phyloP scores from a whole-genome alignment of 306 rosid genomes.

The Crataegus laevigata region DNA sequence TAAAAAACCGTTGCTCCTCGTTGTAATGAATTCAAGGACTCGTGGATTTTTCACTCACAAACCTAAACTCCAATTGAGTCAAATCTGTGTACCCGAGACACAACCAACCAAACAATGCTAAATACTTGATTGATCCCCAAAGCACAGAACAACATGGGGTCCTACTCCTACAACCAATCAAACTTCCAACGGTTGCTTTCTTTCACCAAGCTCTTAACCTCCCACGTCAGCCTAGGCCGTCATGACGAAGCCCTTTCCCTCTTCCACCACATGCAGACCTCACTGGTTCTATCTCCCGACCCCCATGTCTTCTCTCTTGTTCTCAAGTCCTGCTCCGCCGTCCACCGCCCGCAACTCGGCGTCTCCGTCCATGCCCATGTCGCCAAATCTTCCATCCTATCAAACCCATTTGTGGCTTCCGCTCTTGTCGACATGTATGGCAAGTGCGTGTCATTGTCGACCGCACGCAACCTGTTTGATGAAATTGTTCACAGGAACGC shows the following conservation, averaged over 20 bases:
- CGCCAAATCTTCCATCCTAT: conserved; percentile 39
- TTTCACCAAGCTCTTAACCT: conserved; percentile 44
- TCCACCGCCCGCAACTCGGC: conserved; percentile 43
- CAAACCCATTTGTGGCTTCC: conserved; percentile 44
- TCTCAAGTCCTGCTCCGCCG: conserved; percentile 69
- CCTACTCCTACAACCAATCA: conserved; percentile 24
- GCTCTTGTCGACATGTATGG: conserved; percentile 61
- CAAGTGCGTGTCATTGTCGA: conserved; percentile 31
- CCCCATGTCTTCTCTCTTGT: conserved; percentile 72
- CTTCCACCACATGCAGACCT: conserved; percentile 58
- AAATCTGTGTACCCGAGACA: no score
- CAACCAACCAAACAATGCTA: neutral
- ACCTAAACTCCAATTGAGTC: no score
- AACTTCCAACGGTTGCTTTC: conserved; percentile 31
- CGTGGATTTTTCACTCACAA: no score
- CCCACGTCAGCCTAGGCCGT: conserved; percentile 38
- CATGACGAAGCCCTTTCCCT: conserved; percentile 49
- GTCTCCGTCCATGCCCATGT: conserved; percentile 57
- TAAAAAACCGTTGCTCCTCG: no score
- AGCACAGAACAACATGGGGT: conserved; percentile 27
- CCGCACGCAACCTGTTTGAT: conserved; percentile 56
- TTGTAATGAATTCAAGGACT: no score
- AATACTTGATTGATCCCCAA: neutral
- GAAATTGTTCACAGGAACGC: conserved; percentile 49
- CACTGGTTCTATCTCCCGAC: conserved; percentile 43